A percentile compares a stretch with the other conserved stretches of the same genome.
These are phyloP conservation scores for Lepiota brunneoincarnata DNA, from an alignment of 768 basidiomycete genomes.

Conservation along the genomic window DNA sequence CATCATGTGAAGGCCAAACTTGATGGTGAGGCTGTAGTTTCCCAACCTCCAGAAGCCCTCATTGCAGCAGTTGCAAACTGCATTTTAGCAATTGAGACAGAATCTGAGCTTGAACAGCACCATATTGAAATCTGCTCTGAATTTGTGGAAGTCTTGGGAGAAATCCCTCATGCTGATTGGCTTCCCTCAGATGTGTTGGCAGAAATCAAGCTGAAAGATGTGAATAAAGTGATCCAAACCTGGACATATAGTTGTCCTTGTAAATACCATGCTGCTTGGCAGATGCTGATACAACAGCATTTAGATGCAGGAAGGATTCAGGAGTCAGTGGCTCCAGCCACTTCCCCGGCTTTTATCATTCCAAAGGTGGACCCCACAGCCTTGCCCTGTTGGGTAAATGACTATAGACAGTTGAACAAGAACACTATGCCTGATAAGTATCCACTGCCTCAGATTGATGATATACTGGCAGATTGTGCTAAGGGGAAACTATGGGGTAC, in stretches of 20 bases:
- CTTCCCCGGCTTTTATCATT: conserved; percentile 35
- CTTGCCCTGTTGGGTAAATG: conserved; percentile 32
- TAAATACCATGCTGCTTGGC: conserved; percentile 25
- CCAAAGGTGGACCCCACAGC: conserved; percentile 26
- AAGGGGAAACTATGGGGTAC: conserved; percentile 16
- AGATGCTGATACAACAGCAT: conserved; percentile 27
- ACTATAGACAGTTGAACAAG: conserved; percentile 25
- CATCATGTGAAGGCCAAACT: neutral
- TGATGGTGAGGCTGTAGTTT: neutral
- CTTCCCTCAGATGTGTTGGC: conserved; percentile 22
- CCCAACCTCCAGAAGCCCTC: neutral
- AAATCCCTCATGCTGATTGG: conserved; percentile 23
- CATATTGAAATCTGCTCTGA: conserved; percentile 7
- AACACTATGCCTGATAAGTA: conserved; percentile 21
- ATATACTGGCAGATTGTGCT: conserved; percentile 21
- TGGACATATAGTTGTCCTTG: conserved; percentile 15
- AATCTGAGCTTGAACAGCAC: neutral
- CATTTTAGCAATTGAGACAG: neutral
- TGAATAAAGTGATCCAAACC: conserved; percentile 18
- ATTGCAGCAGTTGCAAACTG: neutral
- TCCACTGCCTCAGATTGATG: conserved; percentile 19
- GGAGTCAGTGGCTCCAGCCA: conserved; percentile 22
- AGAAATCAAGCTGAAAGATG: conserved; percentile 25
- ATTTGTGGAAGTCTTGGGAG: conserved; percentile 21
- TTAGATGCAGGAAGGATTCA: conserved; percentile 25